Base-by-base conservation (phyloP, 768 basidiomycete species). In the Suillus alpinus region DNA sequence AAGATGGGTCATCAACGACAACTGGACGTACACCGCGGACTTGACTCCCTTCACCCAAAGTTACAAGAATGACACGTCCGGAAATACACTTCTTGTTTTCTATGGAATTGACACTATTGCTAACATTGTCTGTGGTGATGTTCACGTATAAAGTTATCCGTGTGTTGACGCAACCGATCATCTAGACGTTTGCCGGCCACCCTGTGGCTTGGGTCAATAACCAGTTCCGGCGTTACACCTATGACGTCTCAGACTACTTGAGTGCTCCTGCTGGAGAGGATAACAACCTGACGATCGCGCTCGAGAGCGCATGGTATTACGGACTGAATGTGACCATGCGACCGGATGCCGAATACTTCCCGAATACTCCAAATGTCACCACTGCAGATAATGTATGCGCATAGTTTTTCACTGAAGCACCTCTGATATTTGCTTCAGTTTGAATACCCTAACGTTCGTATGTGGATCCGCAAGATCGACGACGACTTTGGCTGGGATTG, bases 401-500 rank as follows among this genome's bases (percentile, higher is more conserved):
- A 8, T 18, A 7, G 29, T 47, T 31, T 51, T 3, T 44, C 18
- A 8, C 53, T 14, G 39, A 26, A 23, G n/a, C 26, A 44, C 20
- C n/a, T 29, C 23, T 18, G n/a, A 55, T 18, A n/a, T 50, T 47
- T 37, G 14, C 20, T 47, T 13, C 43, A 84, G 82, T 84, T 76
- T 58, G 83, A 83, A 63, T 83, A 81, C 62, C 79, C 82, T 10
- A 77, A 74, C 13, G 75, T 80, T 39, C 79, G 79, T 53, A 73
- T 77, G 32, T 84, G 76, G 70, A 73, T 84, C 31, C 78, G 84
- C 1, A 85, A 86, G 66, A 74, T 77, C 3, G 73, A 78, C 36
- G 79, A 78, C 3, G 84, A 86, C 66, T 86, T 84, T 62, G 84
- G 85, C 1, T 86, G 84, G 83, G 84, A 86, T 69, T 86, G 83